phyloP scores from a whole-genome alignment of 163 green algal species.

The Volvox carteri region DNA sequence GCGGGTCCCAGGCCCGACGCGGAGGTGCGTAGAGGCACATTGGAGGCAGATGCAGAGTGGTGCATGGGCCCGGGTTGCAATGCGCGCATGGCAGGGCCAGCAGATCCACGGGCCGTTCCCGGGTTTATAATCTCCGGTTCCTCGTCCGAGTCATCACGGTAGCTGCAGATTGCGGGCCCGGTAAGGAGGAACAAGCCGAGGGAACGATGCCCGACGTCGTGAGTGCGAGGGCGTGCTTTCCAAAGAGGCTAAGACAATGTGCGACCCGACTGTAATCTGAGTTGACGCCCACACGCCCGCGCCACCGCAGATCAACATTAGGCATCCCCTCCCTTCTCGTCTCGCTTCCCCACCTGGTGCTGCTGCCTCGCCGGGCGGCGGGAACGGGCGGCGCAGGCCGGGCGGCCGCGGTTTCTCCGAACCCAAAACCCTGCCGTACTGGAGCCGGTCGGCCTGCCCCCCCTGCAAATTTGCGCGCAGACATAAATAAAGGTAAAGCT shows the following conservation, averaged over 20 bases:
- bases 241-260: too few species aligned
- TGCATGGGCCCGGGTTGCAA: neutral
- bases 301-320: too few species aligned
- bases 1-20: neutral
- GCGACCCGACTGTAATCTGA: too few species aligned
- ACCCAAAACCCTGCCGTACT: slow-evolving; percentile 42
- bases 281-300: too few species aligned
- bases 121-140: slow-evolving; percentile 32
- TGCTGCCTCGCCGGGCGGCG: neutral
- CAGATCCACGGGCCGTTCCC: neutral
- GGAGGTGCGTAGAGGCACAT: neutral
- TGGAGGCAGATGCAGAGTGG: slow-evolving; percentile 22
- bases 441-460: neutral
- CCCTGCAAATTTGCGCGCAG: too few species aligned
- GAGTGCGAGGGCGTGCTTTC: too few species aligned
- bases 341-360: neutral
- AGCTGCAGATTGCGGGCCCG: slow-evolving; percentile 10
- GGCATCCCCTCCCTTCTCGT: too few species aligned
- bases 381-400: neutral
- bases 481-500: too few species aligned
- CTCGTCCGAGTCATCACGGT: neutral
- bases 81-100: neutral
- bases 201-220: too few species aligned
- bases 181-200: too few species aligned
- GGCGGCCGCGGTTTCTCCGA: neutral